Evolutionary conservation across 345 rosid species (phyloP), one percentile per base, ranked within the genome.

Genomic region (Pistacia integerrima): DNA sequence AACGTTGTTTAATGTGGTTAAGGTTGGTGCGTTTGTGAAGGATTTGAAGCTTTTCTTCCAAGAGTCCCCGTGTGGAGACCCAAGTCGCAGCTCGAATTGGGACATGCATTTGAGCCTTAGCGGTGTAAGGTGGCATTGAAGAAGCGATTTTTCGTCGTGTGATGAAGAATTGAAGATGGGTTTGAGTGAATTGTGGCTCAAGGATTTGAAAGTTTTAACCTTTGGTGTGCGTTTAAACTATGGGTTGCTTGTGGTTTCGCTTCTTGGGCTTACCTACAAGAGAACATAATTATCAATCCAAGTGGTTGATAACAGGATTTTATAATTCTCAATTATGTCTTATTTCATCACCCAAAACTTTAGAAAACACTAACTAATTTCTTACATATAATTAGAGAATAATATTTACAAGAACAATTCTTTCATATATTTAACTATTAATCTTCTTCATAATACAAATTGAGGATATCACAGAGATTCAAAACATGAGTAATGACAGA

Each of bases 11-110:
- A 28, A 89, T 79, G 54, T 84, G 88, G 84, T 62, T 73, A 48
- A 95, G 70, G 81, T 89, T 85, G 1, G 75, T 76, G 81, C 93
- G 93, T 74, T 87, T 90, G 67, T 90, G 96, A 83, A 93, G 98
- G 51, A 87, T 84, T 30, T 87, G 88, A 9, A 95, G 85, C 33
- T 78, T 89, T 74, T 88, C 91, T 78, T 95, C 92, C 77, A 95
- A 79, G 57, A 88, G 72, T 74, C 94, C 85, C 74, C 95, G 87
- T 18, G 82, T 71, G 3, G 95, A 92, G 69, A 90, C 84, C 94
- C 91, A 89, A 3, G 94, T 73, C 0, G 94, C 97, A 18, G 96
- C 82, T 84, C 88, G 90, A 30, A 83, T 76, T 11, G 94, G 88
- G 46, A 77, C 16, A 49, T 92, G 78, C 80, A 84, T 84, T 75